phyloP scores from a whole-genome alignment of 2,329 filamentous ascomycete genomes.

The Aaosphaeria arxii region DNA sequence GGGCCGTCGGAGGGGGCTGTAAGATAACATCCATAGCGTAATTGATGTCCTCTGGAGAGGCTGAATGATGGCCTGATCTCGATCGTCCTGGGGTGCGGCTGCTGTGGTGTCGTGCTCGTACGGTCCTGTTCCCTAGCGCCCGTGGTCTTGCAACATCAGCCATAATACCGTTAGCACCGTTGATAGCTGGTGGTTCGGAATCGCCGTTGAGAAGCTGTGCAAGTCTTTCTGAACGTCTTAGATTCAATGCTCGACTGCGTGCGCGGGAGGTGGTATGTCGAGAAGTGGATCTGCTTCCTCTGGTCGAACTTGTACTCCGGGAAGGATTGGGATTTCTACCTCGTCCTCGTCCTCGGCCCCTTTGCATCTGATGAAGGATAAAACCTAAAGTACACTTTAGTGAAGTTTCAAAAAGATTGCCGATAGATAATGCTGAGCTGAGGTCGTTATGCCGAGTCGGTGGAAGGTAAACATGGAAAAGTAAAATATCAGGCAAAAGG shows the following conservation, averaged over 20 bases:
- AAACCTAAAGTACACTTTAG: conserved; percentile 26
- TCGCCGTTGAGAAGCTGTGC: conserved; percentile 28
- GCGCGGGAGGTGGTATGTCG: conserved; percentile 14
- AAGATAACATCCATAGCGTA: conserved; percentile 40
- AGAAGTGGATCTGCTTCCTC: conserved; percentile 23
- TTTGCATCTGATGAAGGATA: conserved; percentile 37
- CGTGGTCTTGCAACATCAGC: conserved; percentile 38
- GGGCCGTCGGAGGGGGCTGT: conserved; percentile 33
- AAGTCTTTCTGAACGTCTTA: conserved; percentile 32
- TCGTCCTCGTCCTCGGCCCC: conserved; percentile 31
- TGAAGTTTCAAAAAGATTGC: conserved; percentile 14
- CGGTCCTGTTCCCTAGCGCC: conserved; percentile 28
- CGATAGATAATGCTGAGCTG: conserved; percentile 18
- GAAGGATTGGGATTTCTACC: conserved; percentile 30
- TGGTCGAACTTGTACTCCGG: conserved; percentile 18
- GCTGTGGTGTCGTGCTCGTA: conserved; percentile 26
- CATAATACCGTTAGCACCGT: conserved; percentile 24
- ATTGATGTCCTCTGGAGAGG: conserved; percentile 26
- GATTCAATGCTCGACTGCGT: conserved; percentile 15
- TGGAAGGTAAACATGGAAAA: conserved; percentile 4
- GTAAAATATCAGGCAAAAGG: conserved; percentile 13
- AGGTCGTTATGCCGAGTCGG: conserved; percentile 18
- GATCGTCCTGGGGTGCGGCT: conserved; percentile 18
- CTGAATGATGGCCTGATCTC: conserved; percentile 19
- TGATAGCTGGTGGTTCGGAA: conserved; percentile 2